Evolutionary conservation across 192 early-diverging fungal species (phyloP).

Genomic region (Backusella macrospora): DNA sequence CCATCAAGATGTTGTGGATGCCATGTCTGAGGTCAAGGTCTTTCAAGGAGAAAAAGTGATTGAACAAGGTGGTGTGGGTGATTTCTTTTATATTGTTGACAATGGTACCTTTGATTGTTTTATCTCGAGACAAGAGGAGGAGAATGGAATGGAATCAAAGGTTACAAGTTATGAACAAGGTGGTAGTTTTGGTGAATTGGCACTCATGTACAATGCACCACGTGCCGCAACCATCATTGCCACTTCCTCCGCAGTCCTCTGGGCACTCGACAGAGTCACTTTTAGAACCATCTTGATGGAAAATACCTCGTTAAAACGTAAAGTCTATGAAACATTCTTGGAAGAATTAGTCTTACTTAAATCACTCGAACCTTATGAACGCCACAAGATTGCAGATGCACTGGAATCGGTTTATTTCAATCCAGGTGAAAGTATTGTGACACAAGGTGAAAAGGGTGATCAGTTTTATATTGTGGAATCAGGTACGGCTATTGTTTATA

Average conservation of each 20-base stretch:
- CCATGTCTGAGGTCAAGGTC: conserved; percentile 92
- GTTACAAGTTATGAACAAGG: conserved; percentile 81
- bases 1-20: conserved; percentile 90
- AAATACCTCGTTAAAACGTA: conserved; percentile 91
- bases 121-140: conserved; percentile 67
- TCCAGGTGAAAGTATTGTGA: conserved; percentile 81
- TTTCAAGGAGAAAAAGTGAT: conserved; percentile 74
- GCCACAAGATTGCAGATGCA: conserved; percentile 98
- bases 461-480: conserved; percentile 96
- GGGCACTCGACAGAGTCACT: conserved; percentile 97
- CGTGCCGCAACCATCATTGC: conserved; percentile 94
- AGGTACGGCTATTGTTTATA: conserved; percentile 83
- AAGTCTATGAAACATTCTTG: conserved; percentile 95
- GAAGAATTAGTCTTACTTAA: conserved; percentile 89
- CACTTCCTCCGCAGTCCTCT: conserved; percentile 81
- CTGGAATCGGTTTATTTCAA: conserved; percentile 90
- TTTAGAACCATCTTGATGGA: conserved; percentile 99
- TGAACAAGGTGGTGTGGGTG: conserved; percentile 93
- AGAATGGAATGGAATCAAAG: conserved; percentile 65
- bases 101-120: conserved; percentile 90
- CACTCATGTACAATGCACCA: conserved; percentile 99
- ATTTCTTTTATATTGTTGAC: conserved; percentile 99
- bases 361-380: conserved; percentile 93
- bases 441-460: conserved; percentile 92
- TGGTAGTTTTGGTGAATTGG: conserved; percentile 97